Base-by-base conservation (phyloP, 2,329 filamentous ascomycete species). In the Triangularia verruculosa region DNA sequence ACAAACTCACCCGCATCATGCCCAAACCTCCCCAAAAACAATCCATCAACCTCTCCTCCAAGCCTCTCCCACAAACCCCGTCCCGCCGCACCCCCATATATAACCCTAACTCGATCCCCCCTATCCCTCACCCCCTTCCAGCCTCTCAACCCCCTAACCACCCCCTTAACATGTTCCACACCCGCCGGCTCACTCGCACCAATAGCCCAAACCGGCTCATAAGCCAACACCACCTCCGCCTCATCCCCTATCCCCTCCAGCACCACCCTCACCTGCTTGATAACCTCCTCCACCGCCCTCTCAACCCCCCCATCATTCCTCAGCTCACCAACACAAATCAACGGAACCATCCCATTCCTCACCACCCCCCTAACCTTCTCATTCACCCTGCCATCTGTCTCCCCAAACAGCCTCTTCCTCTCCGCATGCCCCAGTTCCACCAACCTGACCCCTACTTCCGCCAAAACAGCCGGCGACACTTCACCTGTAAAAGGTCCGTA, bases 151-250 rank as follows among this genome's bases (percentile, higher is more conserved):
- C 85, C 85, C 70, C 82, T 82, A 15, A 90, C 87, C 1, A 95
- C 90, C 39, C 80, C 83, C 3, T 89, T 83, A 0, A 96, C 89
- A 72, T 96, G 89, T 66, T 88, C 87, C 17, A 88, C 84, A 7
- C 83, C 83, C 0, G 92, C 92, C 2, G 92, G 91, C 71, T 88
- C 80, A 1, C 83, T 79, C 9, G 91, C 88, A 0, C 92, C 92
- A 75, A 95, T 96, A 0, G 92, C 92, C 92, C 92, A 96, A 1
- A 95, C 91, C 7, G 92, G 92, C 78, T 96, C 92, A 72, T 96
- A 96, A 0, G 92, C 92, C 63, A 96, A 82, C 6, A 94, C 84
- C 4, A 95, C 83, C 56, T 92, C 88, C 0, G 86, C 84, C 15
- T 86, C 80, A 11, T 79, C 79, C 0, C 87, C 82, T 7, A 94